Evolutionary conservation across 192 early-diverging fungal genomes (phyloP).

Genomic region (Ambispora gerdemannii): DNA sequence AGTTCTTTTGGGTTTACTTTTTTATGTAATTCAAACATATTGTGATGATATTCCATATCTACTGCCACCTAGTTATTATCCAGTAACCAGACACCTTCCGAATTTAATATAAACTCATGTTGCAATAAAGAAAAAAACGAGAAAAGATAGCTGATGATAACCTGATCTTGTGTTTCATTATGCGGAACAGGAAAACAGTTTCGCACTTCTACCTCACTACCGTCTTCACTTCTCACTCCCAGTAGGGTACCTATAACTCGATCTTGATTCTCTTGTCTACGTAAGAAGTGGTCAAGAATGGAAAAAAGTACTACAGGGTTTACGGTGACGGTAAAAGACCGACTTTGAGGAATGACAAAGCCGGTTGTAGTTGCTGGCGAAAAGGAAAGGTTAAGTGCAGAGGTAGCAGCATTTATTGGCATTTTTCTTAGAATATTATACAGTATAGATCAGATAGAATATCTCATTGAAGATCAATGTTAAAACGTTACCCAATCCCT

Average conservation of each 20-base stretch:
- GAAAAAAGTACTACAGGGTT: slow-evolving; percentile 87
- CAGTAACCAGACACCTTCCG: no score
- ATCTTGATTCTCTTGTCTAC: slow-evolving; percentile 77
- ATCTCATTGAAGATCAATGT: no score
- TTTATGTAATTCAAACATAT: slow-evolving; percentile 86
- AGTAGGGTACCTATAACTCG: slow-evolving; percentile 89
- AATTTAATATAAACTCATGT: neutral
- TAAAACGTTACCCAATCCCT: no score
- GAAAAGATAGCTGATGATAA: slow-evolving; percentile 18
- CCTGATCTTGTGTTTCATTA: slow-evolving; percentile 70
- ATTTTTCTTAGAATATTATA: no score
- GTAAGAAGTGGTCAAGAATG: slow-evolving; percentile 88
- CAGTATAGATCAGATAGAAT: no score
- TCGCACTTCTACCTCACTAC: slow-evolving; percentile 82
- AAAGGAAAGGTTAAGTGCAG: slow-evolving; percentile 25
- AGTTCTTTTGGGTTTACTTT: slow-evolving; percentile 85
- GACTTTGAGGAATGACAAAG: slow-evolving; percentile 28
- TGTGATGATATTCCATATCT: slow-evolving; percentile 85
- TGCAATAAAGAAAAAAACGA: no score
- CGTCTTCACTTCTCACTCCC: slow-evolving; percentile 85
- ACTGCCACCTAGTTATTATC: slow-evolving; percentile 62
- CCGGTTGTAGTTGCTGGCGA: slow-evolving; percentile 11
- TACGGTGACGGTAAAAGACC: slow-evolving; percentile 56
- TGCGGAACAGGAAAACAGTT: slow-evolving; percentile 84
- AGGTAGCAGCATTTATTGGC: slow-evolving; percentile 30